These are phyloP conservation scores for Vigna reflexopilosa DNA, from an alignment of 306 rosid species.

Conservation along the genomic window DNA sequence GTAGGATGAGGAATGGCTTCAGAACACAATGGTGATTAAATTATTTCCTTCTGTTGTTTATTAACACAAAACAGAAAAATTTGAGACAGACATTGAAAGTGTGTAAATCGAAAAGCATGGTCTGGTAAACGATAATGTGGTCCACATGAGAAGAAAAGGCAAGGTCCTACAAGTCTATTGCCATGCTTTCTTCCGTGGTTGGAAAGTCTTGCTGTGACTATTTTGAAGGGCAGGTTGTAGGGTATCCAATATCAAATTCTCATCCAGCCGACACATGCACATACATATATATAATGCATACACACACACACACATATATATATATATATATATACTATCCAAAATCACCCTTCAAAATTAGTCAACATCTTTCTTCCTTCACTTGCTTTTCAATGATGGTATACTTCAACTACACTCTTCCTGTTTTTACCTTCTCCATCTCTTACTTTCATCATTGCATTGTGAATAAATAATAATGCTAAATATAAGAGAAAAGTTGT, in stretches of 20 bases:
- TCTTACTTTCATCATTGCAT: slow-evolving; percentile 23
- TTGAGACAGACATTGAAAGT: neutral
- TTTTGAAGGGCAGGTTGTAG: neutral
- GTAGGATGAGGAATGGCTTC: neutral
- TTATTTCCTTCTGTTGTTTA: neutral
- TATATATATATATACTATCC: neutral
- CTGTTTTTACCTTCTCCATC: slow-evolving; percentile 2
- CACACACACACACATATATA: too few species aligned
- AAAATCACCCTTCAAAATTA: slow-evolving; percentile 2
- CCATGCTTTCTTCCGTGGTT: slow-evolving; percentile 23
- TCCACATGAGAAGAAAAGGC: neutral
- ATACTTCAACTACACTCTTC: slow-evolving; percentile 31
- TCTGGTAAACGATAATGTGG: slow-evolving; percentile 36
- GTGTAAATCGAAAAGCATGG: slow-evolving; percentile 14
- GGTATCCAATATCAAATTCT: slow-evolving; percentile 35
- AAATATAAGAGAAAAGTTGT: too few species aligned
- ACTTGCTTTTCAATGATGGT: slow-evolving; percentile 1
- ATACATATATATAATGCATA: neutral
- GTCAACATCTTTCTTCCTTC: slow-evolving; percentile 30
- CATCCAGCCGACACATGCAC: slow-evolving; percentile 31
- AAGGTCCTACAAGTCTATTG: slow-evolving; percentile 14
- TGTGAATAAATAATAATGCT: too few species aligned
- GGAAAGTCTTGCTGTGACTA: slow-evolving; percentile 24
- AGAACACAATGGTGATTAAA: neutral
- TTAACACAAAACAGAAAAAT: neutral